These are phyloP conservation scores for Kockiozyma suomiensis DNA, from an alignment of 805 yeast genomes.

Conservation along the genomic window DNA sequence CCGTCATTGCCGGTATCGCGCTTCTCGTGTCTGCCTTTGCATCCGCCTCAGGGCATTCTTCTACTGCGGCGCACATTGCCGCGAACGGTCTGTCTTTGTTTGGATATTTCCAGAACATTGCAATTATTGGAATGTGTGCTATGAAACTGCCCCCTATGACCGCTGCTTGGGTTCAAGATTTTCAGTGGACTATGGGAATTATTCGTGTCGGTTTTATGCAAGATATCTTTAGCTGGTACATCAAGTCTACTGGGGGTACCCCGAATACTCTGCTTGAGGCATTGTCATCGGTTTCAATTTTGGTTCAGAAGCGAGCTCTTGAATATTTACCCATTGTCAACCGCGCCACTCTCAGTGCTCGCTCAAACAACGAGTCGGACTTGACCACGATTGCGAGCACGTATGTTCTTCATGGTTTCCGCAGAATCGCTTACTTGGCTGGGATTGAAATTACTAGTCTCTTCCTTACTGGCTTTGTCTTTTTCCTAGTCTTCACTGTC, in stretches of 20 bases:
- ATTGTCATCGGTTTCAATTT: conserved; percentile 67
- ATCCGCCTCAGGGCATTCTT: conserved; percentile 83
- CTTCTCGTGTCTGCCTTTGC: conserved; percentile 83
- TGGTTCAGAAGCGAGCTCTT: conserved; percentile 67
- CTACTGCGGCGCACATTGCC: conserved; percentile 96
- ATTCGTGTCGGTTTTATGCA: conserved; percentile 78
- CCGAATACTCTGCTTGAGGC: conserved; percentile 75
- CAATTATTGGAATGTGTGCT: conserved; percentile 93
- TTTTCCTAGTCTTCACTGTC: conserved; percentile 75
- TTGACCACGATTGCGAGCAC: conserved; percentile 59
- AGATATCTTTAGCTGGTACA: conserved; percentile 77
- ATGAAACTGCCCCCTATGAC: conserved; percentile 96
- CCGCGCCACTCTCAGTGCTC: not conserved
- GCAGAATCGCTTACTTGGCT: conserved; percentile 84
- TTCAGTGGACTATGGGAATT: conserved; percentile 94
- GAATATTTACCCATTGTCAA: conserved; percentile 15
- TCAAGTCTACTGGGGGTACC: conserved; percentile 90
- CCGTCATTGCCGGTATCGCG: conserved; percentile 86
- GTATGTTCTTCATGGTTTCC: conserved; percentile 83
- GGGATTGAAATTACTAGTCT: conserved; percentile 83
- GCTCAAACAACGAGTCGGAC: conserved; percentile 58
- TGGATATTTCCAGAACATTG: conserved; percentile 90
- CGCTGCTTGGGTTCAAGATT: conserved; percentile 96
- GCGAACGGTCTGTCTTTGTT: conserved; percentile 91
- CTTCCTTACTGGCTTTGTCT: conserved; percentile 83